A percentile compares a stretch with the other conserved stretches of the same genome.
phyloP scores from a whole-genome alignment of 208 protist species.

The Kentomonas sorsogonicus region DNA sequence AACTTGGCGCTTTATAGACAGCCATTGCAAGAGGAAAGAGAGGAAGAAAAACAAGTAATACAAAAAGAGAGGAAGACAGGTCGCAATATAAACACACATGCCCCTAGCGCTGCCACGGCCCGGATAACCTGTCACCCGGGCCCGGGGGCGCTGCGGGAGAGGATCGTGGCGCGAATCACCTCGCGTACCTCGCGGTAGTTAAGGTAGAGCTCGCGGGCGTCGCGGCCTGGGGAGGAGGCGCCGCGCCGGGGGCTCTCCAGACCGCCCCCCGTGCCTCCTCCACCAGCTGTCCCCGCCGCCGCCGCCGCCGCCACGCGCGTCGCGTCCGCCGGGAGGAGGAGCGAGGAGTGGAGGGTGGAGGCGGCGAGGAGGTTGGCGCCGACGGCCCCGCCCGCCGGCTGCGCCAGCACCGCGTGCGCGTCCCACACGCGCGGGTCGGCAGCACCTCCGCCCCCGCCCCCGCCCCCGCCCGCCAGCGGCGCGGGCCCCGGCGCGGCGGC shows the following conservation, averaged over 20 bases:
- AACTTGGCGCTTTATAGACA: too few relatives aligned
- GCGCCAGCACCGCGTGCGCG: neutral
- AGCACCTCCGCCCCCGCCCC: neutral
- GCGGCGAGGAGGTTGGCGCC: neutral
- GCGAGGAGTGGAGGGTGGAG: neutral
- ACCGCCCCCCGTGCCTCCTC: neutral
- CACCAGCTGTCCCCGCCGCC: neutral
- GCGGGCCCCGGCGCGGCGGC: too few relatives aligned
- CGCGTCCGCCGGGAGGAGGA: neutral
- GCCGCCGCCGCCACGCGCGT: neutral
- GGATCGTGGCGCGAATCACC: neutral
- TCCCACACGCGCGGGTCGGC: too few relatives aligned
- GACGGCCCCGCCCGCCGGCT: neutral
- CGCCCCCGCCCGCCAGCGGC: too few relatives aligned
- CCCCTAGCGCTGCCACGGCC: too few relatives aligned
- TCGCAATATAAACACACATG: too few relatives aligned
- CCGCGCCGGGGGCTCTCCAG: neutral
- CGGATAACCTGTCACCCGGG: too few relatives aligned
- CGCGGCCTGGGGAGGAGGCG: neutral
- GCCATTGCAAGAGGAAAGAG: too few relatives aligned
- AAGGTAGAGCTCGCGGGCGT: neutral
- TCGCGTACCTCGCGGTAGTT: neutral
- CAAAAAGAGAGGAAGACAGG: too few relatives aligned
- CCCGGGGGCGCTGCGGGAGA: neutral
- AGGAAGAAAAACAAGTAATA: too few relatives aligned